Base-by-base conservation (phyloP, 495 filamentous ascomycete species). In the Penicillium manginii region DNA sequence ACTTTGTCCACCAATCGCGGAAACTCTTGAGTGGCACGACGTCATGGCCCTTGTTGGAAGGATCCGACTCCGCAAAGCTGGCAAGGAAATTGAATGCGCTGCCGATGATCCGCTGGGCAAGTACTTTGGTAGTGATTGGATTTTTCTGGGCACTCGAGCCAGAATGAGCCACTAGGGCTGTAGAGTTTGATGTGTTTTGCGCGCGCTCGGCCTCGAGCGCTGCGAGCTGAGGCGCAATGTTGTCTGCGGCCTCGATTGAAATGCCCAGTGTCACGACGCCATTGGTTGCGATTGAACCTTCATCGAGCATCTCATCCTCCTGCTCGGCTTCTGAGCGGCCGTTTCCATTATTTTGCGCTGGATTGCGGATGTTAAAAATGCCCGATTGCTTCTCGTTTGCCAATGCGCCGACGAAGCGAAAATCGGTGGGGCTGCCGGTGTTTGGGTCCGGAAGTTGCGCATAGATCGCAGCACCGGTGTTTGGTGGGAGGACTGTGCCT, bases 11-110 rank as follows among this genome's bases (percentile, higher is more conserved):
- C 94, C 96, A 99, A 53, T 97, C 92, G 69, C 90, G 86, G 73
- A 99, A 98, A 12, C 87, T 89, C 76, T 88, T 91, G 54, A 99
- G 68, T 33, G 96, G 91, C 21, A 99, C 89, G 12, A 96, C 86
- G 69, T 97, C 93, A 50, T 88, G 82, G 11, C 84, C 90, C 35
- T 75, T 80, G 17, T 64, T 60, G 10, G 57, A 68, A 11, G 67
- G 65, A 62, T 77, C 77, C 9, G 68, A 73, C 47, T 79, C 81
- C 45, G 88, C 88, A 80, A 96, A 98, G 64, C 92, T 90, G 21
- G 93, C 86, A 45, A 99, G 78, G 70, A 96, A 98, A 73, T 98
- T 97, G 65, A 97, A 99, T n/a, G 92, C 93, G 71, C 96, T 96
- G 60, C 88, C 86, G 61, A 98, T 97, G 57, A 99, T 97, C 56